Evolutionary conservation across 768 basidiomycete genomes (phyloP), one percentile per base, ranked within the genome.

Genomic region (Cubamyces lactineus): DNA sequence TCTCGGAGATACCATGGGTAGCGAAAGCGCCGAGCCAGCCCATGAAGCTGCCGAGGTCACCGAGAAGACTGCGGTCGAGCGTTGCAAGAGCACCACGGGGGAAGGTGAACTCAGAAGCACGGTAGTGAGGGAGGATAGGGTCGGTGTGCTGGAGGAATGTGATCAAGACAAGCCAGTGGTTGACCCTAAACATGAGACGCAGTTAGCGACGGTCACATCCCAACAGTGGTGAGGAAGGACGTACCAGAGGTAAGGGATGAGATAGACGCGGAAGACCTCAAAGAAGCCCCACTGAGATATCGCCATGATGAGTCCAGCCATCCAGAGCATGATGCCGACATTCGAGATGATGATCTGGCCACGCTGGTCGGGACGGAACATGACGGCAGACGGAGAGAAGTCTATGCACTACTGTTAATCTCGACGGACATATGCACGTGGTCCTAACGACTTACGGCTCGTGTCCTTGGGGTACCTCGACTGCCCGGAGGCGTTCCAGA

Each of bases 71-170:
- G 50, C 93, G 91, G 74, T 98, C 94, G 42, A 98, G 81, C 12
- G 96, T 99, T 54, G 92, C 79, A 54, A 98, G 86, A 16, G 96
- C 96, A 61, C 96, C 96, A 67, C 94, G 92, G 46, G 89, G 80
- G 84, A 98, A 99, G 41, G 88, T 95, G 82, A 96, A 98, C 71
- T 91, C 88, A 40, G 85, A 72, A 15, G 88, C 85, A 65, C 92
- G 91, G 82, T 97, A 98, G 78, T 98, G 96, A 51, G 96, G 96
- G 46, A 98, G 85, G 48, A 90, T 75, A 19, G 96, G 94, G 77
- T 98, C 96, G 69, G 96, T 98, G 81, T 99, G 96, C 79, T 99
- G 96, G 53, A 98, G 82, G 89, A 94, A 98, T 19, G 95, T 97
- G 79, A 98, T 97, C 69, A 94, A 71, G 59, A 98, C 93, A 56